A percentile compares a stretch with the other conserved stretches of the same genome.
These are phyloP conservation scores for Fusarium euwallaceae DNA, from an alignment of 2,329 filamentous ascomycete genomes.

Conservation along the genomic window DNA sequence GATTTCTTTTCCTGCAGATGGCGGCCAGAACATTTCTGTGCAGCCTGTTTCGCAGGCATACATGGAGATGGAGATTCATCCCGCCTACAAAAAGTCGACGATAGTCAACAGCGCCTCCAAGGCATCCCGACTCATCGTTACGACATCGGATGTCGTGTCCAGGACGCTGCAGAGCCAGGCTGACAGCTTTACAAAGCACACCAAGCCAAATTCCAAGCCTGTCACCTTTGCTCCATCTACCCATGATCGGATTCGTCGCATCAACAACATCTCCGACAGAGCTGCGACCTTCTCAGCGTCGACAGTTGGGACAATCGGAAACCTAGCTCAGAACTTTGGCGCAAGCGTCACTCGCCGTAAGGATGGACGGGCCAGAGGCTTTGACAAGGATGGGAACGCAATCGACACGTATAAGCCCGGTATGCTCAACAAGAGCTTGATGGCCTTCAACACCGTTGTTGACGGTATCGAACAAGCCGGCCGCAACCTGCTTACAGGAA, in stretches of 20 bases:
- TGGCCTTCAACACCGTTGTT: constrained; percentile 94
- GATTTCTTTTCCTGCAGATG: constrained; percentile 78
- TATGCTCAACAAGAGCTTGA: constrained; percentile 93
- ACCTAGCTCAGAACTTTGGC: constrained; percentile 90
- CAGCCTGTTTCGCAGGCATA: constrained; percentile 78
- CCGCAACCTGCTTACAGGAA: constrained; percentile 79
- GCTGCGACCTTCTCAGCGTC: constrained; percentile 86
- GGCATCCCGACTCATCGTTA: constrained; percentile 92
- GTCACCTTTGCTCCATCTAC: constrained; percentile 90
- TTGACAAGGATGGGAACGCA: constrained; percentile 77
- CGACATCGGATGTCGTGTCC: constrained; percentile 83
- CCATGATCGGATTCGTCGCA: constrained; percentile 86
- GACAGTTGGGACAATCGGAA: constrained; percentile 86
- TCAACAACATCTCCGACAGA: constrained; percentile 85
- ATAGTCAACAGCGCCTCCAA: constrained; percentile 89
- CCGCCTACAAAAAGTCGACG: constrained; percentile 89
- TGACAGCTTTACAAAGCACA: constrained; percentile 83
- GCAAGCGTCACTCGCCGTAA: constrained; percentile 73
- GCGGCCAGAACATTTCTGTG: constrained; percentile 73
- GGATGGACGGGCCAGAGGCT: constrained; percentile 68
- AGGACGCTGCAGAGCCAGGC: constrained; percentile 83
- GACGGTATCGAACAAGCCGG: constrained; percentile 94
- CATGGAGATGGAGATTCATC: constrained; percentile 83
- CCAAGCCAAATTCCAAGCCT: constrained; percentile 81
- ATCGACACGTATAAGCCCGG: constrained; percentile 84